phyloP scores from a whole-genome alignment of 1,284 basidiomycete species.

The Ceratobasidium sp. region DNA sequence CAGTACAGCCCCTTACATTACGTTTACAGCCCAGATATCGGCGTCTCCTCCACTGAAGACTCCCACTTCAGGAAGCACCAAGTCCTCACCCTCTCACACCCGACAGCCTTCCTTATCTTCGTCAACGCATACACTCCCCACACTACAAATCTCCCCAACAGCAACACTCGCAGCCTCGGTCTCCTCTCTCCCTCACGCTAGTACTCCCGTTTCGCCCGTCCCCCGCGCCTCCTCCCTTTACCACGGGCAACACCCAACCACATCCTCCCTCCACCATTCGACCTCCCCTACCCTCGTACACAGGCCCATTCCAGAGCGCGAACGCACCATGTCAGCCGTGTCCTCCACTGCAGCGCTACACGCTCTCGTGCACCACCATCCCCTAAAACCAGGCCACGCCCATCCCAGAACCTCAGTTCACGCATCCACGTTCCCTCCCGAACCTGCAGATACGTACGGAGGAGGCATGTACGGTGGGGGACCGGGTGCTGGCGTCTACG shows the following conservation, averaged over 20 bases:
- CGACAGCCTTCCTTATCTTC: conserved; percentile 29
- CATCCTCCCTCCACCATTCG: background rate
- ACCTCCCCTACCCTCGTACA: conserved; percentile 1
- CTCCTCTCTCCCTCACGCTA: conserved; percentile 30
- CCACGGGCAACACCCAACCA: conserved; percentile 15
- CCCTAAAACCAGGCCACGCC: background rate
- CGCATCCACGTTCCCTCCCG: conserved; percentile 36
- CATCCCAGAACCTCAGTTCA: background rate
- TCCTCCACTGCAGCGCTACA: conserved; percentile 37
- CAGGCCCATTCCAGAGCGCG: conserved; percentile 29
- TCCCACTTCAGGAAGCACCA: conserved; percentile 13
- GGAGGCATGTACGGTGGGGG: conserved; percentile 34
- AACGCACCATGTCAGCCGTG: conserved; percentile 32
- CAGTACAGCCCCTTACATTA: background rate
- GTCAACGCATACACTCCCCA: conserved; percentile 36
- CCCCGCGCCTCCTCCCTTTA: conserved; percentile 21
- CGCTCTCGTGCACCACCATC: conserved; percentile 22
- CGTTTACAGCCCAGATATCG: conserved; percentile 29
- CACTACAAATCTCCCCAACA: conserved; percentile 36
- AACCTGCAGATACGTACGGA: conserved; percentile 37
- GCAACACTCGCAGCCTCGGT: conserved; percentile 30
- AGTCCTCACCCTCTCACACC: conserved; percentile 32
- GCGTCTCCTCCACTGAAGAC: conserved; percentile 35
- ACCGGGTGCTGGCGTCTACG: conserved; percentile 28
- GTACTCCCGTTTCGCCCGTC: conserved; percentile 10